phyloP scores from a whole-genome alignment of 805 yeast species.

The Cyberlindnera mrakii region DNA sequence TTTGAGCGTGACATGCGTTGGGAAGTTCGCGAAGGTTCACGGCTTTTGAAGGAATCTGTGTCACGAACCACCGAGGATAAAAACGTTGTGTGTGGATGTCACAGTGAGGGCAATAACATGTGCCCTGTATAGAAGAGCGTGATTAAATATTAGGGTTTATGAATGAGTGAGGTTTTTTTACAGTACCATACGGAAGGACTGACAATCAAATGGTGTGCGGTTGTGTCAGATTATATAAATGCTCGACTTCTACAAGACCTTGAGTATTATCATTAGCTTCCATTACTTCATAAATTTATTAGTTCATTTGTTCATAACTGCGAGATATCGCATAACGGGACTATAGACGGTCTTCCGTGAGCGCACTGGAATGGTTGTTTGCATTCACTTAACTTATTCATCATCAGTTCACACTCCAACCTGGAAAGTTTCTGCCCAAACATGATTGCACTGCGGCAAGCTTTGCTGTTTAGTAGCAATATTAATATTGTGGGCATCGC shows the following conservation, averaged over 20 bases:
- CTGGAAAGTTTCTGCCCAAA: constrained; percentile 53
- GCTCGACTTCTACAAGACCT: background rate
- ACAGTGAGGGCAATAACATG: too few relatives aligned
- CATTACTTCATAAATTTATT: background rate
- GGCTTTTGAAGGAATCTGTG: background rate
- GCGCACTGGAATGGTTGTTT: constrained; percentile 73
- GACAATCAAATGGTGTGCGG: constrained; percentile 6
- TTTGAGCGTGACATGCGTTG: too few relatives aligned
- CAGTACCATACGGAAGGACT: too few relatives aligned
- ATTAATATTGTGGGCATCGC: constrained; percentile 45
- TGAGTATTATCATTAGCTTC: background rate
- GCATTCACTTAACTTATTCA: constrained; percentile 41
- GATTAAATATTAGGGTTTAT: background rate
- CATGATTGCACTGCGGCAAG: constrained; percentile 66
- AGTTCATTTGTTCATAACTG: background rate
- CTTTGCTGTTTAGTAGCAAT: constrained; percentile 49
- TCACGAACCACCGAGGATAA: background rate
- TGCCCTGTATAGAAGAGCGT: too few relatives aligned
- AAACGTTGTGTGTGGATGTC: background rate
- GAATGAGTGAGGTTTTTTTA: too few relatives aligned
- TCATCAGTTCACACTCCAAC: constrained; percentile 38
- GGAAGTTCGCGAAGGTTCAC: background rate
- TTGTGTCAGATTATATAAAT: constrained; percentile 7
- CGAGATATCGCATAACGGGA: constrained; percentile 38
- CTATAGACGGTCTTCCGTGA: constrained; percentile 74